Evolutionary conservation across 805 yeast genomes (phyloP).

Genomic region (Ogataea paraovalis): DNA sequence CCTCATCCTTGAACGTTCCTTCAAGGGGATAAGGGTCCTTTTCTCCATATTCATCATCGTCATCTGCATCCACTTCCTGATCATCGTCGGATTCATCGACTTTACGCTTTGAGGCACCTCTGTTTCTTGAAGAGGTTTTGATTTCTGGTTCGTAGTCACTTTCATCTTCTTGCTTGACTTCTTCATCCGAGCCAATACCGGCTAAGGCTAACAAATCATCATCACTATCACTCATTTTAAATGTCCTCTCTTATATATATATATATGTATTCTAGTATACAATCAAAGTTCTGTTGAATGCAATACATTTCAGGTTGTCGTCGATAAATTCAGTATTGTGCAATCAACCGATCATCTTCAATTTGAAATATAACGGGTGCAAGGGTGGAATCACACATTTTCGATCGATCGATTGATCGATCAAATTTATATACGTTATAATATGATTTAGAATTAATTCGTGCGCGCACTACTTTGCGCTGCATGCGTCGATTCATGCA

Average conservation of each 20-base stretch:
- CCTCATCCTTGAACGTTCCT: conserved; percentile 82
- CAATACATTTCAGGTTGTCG: neutral
- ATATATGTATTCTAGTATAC: too few species aligned
- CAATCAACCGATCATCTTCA: neutral
- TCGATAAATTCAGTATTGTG: neutral
- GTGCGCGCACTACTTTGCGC: too few species aligned
- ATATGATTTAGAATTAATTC: too few species aligned
- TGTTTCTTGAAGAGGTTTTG: conserved; percentile 23
- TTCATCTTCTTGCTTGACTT: conserved; percentile 25
- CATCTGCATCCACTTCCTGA: conserved; percentile 34
- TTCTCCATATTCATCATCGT: conserved; percentile 37
- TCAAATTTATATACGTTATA: too few species aligned
- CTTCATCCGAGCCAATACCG: conserved; percentile 61
- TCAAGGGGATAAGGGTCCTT: conserved; percentile 88
- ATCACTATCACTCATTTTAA: conserved; percentile 75
- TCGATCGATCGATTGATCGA: too few species aligned
- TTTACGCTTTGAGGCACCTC: conserved; percentile 15
- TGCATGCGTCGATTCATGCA: too few species aligned
- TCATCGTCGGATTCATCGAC: conserved; percentile 4
- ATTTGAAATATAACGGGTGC: neutral
- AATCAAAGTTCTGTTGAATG: neutral
- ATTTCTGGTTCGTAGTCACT: conserved; percentile 35
- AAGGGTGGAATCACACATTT: neutral
- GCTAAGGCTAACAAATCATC: conserved; percentile 96
- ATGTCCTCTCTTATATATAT: neutral